These are phyloP conservation scores for Medicago truncatula DNA, from an alignment of 306 rosid species.

Conservation along the genomic window DNA sequence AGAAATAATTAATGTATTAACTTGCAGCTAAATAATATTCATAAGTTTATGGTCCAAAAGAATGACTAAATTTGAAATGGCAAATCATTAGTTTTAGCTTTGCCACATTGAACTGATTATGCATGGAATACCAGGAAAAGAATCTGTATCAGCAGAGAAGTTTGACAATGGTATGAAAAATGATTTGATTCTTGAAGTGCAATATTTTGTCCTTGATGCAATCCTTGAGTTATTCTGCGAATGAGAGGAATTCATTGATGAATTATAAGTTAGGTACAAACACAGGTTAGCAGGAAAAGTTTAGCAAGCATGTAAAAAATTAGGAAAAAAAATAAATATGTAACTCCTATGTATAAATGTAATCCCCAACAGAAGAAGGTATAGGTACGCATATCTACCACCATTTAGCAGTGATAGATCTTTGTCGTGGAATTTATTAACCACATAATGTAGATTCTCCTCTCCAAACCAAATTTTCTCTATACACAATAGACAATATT, in stretches of 20 bases:
- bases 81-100: conserved; percentile 30
- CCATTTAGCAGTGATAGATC: too few relatives aligned
- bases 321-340: not conserved
- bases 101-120: conserved; percentile 8
- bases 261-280: conserved; percentile 15
- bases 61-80: conserved; percentile 4
- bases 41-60: not conserved
- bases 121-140: conserved; percentile 70
- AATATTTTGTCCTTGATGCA: conserved; percentile 83
- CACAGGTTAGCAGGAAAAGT: conserved; percentile 26
- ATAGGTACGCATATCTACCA: too few relatives aligned
- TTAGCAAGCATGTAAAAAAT: not conserved
- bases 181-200: conserved; percentile 94
- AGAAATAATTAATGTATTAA: not conserved
- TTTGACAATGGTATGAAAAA: conserved; percentile 81
- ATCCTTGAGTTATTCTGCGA: conserved; percentile 78
- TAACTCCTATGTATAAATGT: not conserved
- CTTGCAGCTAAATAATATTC: not conserved
- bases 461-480: not conserved
- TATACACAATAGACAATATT: not conserved
- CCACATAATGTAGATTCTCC: too few relatives aligned
- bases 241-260: conserved; percentile 29
- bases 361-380: not conserved
- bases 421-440: too few relatives aligned
- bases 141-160: conserved; percentile 70